phyloP scores from a whole-genome alignment of 1,284 basidiomycete species.

The Ustilago bromivora region DNA sequence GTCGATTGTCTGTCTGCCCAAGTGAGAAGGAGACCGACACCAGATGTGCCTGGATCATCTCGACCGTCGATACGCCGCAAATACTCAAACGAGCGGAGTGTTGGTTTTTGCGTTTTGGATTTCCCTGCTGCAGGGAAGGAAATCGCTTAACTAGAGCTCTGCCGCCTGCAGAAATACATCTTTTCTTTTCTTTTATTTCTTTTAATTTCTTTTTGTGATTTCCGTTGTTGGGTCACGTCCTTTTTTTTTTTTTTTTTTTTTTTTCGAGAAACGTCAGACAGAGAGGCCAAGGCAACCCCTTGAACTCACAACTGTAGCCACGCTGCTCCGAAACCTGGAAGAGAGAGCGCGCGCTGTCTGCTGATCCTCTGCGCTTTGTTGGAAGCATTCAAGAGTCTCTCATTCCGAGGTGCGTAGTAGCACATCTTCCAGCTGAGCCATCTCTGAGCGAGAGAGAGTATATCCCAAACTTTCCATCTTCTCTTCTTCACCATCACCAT shows the following conservation, averaged over 20 bases:
- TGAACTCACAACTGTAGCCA: neutral
- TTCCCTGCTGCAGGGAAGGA: slow-evolving; percentile 11
- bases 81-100: slow-evolving; percentile 6
- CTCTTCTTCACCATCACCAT: slow-evolving; percentile 21
- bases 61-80: neutral
- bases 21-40: neutral
- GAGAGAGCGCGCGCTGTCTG: too few relatives aligned
- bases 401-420: slow-evolving; percentile 5
- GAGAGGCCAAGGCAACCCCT: neutral
- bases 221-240: slow-evolving; percentile 1
- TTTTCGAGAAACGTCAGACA: neutral
- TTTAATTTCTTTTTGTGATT: neutral
- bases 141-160: slow-evolving; percentile 3
- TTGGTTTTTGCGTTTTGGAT: slow-evolving; percentile 8
- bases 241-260: neutral
- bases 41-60: neutral
- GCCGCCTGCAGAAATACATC: neutral
- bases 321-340: too few relatives aligned
- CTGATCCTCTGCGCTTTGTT: neutral
- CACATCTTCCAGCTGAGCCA: neutral
- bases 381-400: neutral
- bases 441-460: slow-evolving; percentile 2
- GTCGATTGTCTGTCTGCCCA: neutral
- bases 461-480: neutral
- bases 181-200: slow-evolving; percentile 2